Percentiles rank a stretch among this genome's conserved stretches.
These are phyloP conservation scores for Cenococcum geophilum DNA, from an alignment of 495 filamentous ascomycete species.

Conservation along the genomic window DNA sequence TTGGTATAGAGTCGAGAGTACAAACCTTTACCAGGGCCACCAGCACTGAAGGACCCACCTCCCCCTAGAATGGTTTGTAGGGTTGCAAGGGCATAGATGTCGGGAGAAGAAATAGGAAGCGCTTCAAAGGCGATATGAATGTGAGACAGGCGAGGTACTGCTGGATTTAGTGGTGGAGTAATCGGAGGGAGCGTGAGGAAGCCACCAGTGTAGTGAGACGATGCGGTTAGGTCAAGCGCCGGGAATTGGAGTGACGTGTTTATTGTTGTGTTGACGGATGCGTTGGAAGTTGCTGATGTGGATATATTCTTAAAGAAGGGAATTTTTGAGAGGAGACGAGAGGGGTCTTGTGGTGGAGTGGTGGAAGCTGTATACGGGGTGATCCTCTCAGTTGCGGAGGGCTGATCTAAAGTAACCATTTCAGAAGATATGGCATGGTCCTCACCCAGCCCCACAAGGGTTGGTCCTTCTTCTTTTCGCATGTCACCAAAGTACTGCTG, in stretches of 20 bases:
- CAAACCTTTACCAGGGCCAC: slow-evolving; percentile 97
- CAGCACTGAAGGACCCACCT: slow-evolving; percentile 94
- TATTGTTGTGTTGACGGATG: slow-evolving; percentile 46
- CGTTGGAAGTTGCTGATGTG: slow-evolving; percentile 56
- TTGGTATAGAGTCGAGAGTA: slow-evolving; percentile 96
- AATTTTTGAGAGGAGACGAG: slow-evolving; percentile 71
- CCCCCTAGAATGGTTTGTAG: slow-evolving; percentile 93
- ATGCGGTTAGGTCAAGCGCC: slow-evolving; percentile 51
- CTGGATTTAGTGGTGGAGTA: slow-evolving; percentile 67
- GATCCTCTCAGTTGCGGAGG: slow-evolving; percentile 35
- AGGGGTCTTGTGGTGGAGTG: slow-evolving; percentile 43
- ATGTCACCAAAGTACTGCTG: slow-evolving; percentile 90
- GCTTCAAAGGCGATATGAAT: slow-evolving; percentile 96
- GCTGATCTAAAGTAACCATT: slow-evolving; percentile 35
- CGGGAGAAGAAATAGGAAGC: slow-evolving; percentile 76
- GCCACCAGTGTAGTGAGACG: slow-evolving; percentile 89
- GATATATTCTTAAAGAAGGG: slow-evolving; percentile 92
- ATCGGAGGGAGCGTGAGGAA: slow-evolving; percentile 78
- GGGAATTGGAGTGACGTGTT: slow-evolving; percentile 43
- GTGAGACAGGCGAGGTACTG: slow-evolving; percentile 76
- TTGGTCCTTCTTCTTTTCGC: slow-evolving; percentile 49
- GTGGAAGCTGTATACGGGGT: slow-evolving; percentile 30
- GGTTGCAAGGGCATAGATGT: slow-evolving; percentile 96
- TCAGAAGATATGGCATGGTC: slow-evolving; percentile 4
- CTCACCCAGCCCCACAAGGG: slow-evolving; percentile 36